phyloP scores from a whole-genome alignment of 345 rosid species.

The Zanthoxylum bungeanum region DNA sequence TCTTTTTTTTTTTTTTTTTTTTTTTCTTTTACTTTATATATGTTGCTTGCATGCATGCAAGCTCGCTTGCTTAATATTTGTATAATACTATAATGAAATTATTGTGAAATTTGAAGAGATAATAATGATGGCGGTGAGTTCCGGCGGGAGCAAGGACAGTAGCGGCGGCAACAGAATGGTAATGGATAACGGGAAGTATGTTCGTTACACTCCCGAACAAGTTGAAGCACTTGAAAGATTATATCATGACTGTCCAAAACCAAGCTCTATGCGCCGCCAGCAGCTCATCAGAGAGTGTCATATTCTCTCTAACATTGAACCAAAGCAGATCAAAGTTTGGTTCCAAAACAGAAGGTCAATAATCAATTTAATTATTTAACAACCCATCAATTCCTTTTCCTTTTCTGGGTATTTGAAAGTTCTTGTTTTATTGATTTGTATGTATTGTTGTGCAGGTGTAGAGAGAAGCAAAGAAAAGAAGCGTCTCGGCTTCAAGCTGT shows the following conservation, averaged over 20 bases:
- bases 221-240: slow-evolving; percentile 74
- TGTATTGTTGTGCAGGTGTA: slow-evolving; percentile 37
- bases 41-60: no score
- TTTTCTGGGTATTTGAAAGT: background rate
- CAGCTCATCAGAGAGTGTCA: slow-evolving; percentile 76
- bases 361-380: background rate
- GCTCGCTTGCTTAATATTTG: no score
- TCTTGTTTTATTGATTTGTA: background rate
- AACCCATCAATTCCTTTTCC: background rate
- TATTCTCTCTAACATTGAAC: slow-evolving; percentile 76
- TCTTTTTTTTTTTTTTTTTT: no score
- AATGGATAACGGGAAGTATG: slow-evolving; percentile 76
- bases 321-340: slow-evolving; percentile 90
- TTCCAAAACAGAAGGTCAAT: slow-evolving; percentile 84
- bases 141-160: slow-evolving; percentile 48
- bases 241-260: slow-evolving; percentile 73
- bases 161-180: slow-evolving; percentile 26
- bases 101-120: background rate
- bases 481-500: slow-evolving; percentile 73
- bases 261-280: slow-evolving; percentile 77
- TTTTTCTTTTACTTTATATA: no score
- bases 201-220: slow-evolving; percentile 78
- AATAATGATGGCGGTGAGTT: slow-evolving; percentile 66
- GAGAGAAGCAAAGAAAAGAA: slow-evolving; percentile 80
- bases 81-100: no score